Evolutionary conservation across 2,329 filamentous ascomycete genomes (phyloP), one percentile per base, ranked within the genome.

Genomic region (Polychaeton citri): DNA sequence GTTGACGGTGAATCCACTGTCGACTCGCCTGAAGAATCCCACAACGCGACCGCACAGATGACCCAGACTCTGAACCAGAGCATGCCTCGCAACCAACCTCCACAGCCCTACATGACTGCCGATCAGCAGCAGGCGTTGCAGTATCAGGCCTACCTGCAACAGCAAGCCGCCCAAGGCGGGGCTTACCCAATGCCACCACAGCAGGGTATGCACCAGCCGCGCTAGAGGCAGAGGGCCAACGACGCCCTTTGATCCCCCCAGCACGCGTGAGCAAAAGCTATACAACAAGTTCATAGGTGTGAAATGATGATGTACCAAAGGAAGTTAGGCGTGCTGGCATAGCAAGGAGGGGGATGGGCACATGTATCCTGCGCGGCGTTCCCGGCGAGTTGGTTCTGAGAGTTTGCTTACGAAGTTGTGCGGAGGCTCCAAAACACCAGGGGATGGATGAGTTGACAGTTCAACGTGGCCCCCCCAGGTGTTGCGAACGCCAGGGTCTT

Each of bases 21-120:
- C 53, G 86, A 95, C 47, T 92, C 88, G 2, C 87, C 88, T 36
- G 90, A 96, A 62, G 90, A 96, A 60, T 78, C 86, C 41, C 64
- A 76, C 44, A 78, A 81, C 52, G 74, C 53, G n/a, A 47, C 51
- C 16, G 45, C 52, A n/a, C 49, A 50, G 12, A 56, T 57, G 43
- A 46, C 52, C n/a, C 52, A 52, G 24, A 43, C 43, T 38, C 54
- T 58, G 46, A 49, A 47, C 7, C 50, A 49, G 31, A 41, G 41
- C 39, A 53, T 54, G 46, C 45, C 49, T 33, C 46, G 45, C 42
- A 46, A 48, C 38, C 43, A 49, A 37, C 42, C 46, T 3, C 43
- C 50, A 35, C 46, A 51, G 30, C 47, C 53, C 10, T 54, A 54
- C 41, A 58, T 59, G 54, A 58, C 54, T 19, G 50, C 55, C 32